phyloP scores from a whole-genome alignment of 176 grass and related monocot genomes.

The Chloris gayana region DNA sequence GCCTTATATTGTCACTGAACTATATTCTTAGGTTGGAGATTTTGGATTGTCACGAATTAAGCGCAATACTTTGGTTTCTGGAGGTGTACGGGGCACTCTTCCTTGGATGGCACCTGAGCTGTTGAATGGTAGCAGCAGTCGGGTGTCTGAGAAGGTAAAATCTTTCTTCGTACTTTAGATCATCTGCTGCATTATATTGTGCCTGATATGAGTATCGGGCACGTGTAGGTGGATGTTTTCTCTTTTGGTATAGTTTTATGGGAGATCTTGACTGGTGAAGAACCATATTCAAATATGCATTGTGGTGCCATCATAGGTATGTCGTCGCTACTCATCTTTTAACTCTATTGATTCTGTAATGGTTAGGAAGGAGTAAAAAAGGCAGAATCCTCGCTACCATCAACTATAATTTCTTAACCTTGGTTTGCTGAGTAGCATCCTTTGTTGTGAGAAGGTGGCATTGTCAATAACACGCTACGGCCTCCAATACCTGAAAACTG shows the following conservation, averaged over 20 bases:
- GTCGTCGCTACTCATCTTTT: conserved; percentile 5
- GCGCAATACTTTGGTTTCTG: conserved; percentile 94
- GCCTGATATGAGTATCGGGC: neutral
- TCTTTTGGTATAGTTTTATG: conserved; percentile 95
- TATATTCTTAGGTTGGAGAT: conserved; percentile 80
- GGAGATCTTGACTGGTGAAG: conserved; percentile 94
- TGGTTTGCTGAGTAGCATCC: neutral
- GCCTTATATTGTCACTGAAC: neutral
- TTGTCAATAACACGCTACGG: conserved; percentile 87
- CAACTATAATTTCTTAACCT: neutral
- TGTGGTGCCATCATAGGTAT: conserved; percentile 96
- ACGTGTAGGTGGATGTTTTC: conserved; percentile 86
- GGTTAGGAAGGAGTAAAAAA: neutral
- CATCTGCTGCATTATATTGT: conserved; percentile 3
- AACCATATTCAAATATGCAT: conserved; percentile 95
- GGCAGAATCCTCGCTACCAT: neutral
- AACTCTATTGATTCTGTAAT: neutral
- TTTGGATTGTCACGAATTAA: conserved; percentile 99
- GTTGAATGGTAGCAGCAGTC: conserved; percentile 89
- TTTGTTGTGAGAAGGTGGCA: conserved; percentile 72
- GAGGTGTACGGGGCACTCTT: conserved; percentile 95
- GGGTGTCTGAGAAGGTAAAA: conserved; percentile 90
- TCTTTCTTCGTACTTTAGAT: conserved; percentile 18
- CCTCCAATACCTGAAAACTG: conserved; percentile 73
- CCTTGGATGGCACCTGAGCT: conserved; percentile 99